Evolutionary conservation across 1,284 basidiomycete genomes (phyloP).

Genomic region (Papiliotrema terrestris): DNA sequence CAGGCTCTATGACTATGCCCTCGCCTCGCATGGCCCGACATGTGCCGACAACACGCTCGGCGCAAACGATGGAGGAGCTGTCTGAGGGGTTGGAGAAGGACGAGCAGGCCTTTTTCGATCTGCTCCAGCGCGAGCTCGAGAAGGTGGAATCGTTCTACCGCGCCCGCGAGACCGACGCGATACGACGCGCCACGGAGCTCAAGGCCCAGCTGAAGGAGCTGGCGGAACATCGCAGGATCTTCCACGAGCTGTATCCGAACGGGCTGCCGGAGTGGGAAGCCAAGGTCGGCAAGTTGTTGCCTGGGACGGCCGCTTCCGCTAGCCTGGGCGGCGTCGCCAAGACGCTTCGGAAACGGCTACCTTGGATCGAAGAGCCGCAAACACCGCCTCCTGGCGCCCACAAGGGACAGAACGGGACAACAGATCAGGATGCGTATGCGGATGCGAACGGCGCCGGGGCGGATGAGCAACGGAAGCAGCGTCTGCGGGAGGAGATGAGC

Average conservation of each 20-base stretch:
- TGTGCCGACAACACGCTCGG: conserved; percentile 11
- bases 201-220: conserved; percentile 72
- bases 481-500: conserved; percentile 24
- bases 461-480: conserved; percentile 15
- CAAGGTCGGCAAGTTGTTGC: conserved; percentile 29
- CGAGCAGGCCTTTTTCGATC: conserved; percentile 68
- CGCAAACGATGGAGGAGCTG: conserved; percentile 35
- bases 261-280: conserved; percentile 43
- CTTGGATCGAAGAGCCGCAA: conserved; percentile 6
- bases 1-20: conserved; percentile 35
- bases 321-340: conserved; percentile 13
- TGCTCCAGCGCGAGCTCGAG: conserved; percentile 68
- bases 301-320: conserved; percentile 6
- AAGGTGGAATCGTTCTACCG: conserved; percentile 82
- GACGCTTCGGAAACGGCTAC: conserved; percentile 25
- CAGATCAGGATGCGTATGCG: too few species aligned
- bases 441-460: neutral
- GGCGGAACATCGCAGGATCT: conserved; percentile 63
- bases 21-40: too few species aligned
- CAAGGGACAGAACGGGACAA: too few species aligned
- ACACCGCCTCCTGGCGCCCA: neutral
- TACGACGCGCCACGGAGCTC: conserved; percentile 56
- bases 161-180: conserved; percentile 67
- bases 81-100: conserved; percentile 49
- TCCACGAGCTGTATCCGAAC: conserved; percentile 55